Percentiles rank a stretch among this genome's conserved stretches.
Evolutionary conservation across 2,329 filamentous ascomycete genomes (phyloP).

Genomic region (Nothopassalora personata): DNA sequence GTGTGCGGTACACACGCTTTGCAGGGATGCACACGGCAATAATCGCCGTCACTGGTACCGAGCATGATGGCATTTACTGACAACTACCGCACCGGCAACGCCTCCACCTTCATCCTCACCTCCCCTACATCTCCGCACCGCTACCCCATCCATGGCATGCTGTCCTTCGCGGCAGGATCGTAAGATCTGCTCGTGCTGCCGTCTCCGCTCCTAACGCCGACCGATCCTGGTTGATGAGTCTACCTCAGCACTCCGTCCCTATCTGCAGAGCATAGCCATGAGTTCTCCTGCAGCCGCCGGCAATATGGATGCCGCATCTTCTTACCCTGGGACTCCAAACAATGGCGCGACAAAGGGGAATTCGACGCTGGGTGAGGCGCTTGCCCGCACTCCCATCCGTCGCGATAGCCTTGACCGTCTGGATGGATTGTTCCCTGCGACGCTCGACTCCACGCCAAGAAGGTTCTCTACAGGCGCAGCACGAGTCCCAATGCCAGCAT

Average conservation of each 20-base stretch:
- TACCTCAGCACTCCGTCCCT: background rate
- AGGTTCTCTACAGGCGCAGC: conserved; percentile 32
- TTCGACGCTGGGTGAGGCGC: conserved; percentile 27
- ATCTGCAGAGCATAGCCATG: background rate
- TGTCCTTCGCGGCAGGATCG: background rate
- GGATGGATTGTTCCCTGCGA: conserved; percentile 19
- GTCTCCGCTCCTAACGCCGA: background rate
- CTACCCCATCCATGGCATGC: background rate
- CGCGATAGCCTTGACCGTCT: conserved; percentile 31
- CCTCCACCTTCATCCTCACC: background rate
- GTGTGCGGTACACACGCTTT: background rate
- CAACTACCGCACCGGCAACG: background rate
- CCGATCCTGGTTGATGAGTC: background rate
- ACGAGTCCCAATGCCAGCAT: conserved; percentile 29
- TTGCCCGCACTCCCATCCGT: conserved; percentile 26
- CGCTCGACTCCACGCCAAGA: conserved; percentile 28
- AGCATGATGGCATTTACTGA: background rate
- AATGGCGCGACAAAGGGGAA: conserved; percentile 11
- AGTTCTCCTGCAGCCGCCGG: conserved; percentile 1
- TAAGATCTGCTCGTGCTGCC: background rate
- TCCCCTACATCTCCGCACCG: background rate
- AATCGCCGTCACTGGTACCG: background rate
- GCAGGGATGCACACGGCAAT: background rate
- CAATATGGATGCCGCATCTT: conserved; percentile 1
- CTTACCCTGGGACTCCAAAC: conserved; percentile 19